Base-by-base conservation (phyloP, 1,284 basidiomycete genomes). In the Papiliotrema laurentii region DNA sequence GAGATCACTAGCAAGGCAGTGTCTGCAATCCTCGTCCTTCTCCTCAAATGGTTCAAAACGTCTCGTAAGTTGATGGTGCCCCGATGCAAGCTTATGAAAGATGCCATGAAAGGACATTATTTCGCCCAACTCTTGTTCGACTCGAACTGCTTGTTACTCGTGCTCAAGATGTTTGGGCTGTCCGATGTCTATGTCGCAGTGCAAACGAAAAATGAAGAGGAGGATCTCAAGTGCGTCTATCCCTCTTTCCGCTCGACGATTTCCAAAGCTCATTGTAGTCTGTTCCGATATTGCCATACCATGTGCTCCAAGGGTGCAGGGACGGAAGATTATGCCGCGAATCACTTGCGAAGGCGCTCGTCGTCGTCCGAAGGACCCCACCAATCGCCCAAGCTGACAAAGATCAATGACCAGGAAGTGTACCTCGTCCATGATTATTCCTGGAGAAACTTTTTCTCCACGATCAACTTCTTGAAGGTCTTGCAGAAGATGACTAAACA, bases 91-190 rank as follows among this genome's bases (percentile, higher is more conserved):
- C 35, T 26, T 10, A 52, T 43, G 5, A 21, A 61, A 93, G 90
- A 98, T 75, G 85, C 87, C 27, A 93, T 99, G 86, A 98, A 98
- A 70, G 97, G 97, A 69, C 93, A 98, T 73, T 91, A 97, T 72
- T 79, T 99, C 27, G 90, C 91, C 6, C 93, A 96, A 71, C 81
- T 93, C 24, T 78, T 99, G 9, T 83, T 98, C 43, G 96, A 98
- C 65, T 93, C 90, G 19, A 98, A 98, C 66, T 96, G 92, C 65
- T 76, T 97, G 4, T 77, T 98, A 28, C 80, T 98, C 24, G 89
- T 98, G 45, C 77, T 98, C 64, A 98, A 98, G 79, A 96, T 97
- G 85, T 97, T 98, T 73, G 92, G 93, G 11, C 74, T 97, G 57
- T 90, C 94, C 69, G 96, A 98, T 66, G 85, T 96, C 5, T 81